phyloP scores from a whole-genome alignment of 2,329 filamentous ascomycete genomes.

The Calonectria ilicicola region DNA sequence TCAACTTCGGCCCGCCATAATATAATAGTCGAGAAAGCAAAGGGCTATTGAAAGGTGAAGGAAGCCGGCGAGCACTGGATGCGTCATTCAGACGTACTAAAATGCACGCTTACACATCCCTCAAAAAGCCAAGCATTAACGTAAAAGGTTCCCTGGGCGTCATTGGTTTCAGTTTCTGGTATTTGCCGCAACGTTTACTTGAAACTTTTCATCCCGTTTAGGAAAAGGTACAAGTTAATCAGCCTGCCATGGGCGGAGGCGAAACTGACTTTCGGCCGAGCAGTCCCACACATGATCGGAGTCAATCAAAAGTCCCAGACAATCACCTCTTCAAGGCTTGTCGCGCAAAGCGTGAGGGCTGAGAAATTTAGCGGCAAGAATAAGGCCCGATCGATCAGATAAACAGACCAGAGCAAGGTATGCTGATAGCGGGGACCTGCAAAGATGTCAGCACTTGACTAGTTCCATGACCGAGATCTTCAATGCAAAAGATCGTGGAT shows the following conservation, averaged over 20 bases:
- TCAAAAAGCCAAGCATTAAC: too few relatives aligned
- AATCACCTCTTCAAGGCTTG: neutral
- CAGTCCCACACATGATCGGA: neutral
- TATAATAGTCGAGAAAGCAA: too few relatives aligned
- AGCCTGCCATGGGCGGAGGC: neutral
- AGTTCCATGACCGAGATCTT: neutral
- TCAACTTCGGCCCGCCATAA: too few relatives aligned
- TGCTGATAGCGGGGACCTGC: neutral
- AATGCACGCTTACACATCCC: neutral
- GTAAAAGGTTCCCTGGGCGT: neutral
- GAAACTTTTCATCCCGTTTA: neutral
- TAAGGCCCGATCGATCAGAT: neutral
- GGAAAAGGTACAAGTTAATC: neutral
- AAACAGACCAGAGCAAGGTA: neutral
- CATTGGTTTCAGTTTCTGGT: neutral
- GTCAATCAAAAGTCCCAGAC: neutral
- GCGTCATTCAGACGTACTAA: neutral
- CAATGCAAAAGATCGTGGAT: neutral
- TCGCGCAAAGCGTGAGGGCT: neutral
- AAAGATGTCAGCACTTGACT: neutral
- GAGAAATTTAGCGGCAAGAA: neutral
- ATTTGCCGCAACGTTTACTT: neutral
- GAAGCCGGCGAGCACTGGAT: neutral
- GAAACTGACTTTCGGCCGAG: neutral
- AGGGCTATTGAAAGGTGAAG: neutral